A percentile compares a stretch with the other conserved stretches of the same genome.
Evolutionary conservation across 2,329 filamentous ascomycete species (phyloP).

Genomic region (Aspergillus sclerotialis): DNA sequence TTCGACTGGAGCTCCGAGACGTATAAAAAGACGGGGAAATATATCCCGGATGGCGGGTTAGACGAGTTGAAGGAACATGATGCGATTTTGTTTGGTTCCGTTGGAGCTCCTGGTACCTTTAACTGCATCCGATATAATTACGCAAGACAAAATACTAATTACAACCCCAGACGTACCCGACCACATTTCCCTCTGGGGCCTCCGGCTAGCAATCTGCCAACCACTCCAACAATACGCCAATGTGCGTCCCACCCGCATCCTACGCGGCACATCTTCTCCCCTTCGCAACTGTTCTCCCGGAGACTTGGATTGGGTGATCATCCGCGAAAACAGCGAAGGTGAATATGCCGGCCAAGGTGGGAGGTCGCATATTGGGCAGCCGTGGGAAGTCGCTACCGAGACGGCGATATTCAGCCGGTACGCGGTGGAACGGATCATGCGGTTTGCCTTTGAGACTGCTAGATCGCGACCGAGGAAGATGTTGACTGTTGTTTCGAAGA

Average conservation of each 20-base stretch:
- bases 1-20: slow-evolving; percentile 63
- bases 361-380: slow-evolving; percentile 50
- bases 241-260: slow-evolving; percentile 44
- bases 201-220: slow-evolving; percentile 50
- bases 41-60: slow-evolving; percentile 56
- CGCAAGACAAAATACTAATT: no score
- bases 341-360: slow-evolving; percentile 62
- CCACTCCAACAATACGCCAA: slow-evolving; percentile 53
- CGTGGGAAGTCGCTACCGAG: slow-evolving; percentile 58
- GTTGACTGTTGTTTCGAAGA: slow-evolving; percentile 59
- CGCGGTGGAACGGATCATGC: slow-evolving; percentile 52
- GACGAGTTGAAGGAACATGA: slow-evolving; percentile 53
- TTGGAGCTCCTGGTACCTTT: slow-evolving; percentile 56
- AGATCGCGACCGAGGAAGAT: slow-evolving; percentile 50
- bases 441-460: slow-evolving; percentile 58
- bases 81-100: slow-evolving; percentile 62
- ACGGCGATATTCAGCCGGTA: slow-evolving; percentile 58
- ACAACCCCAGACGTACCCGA: slow-evolving; percentile 57
- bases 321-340: slow-evolving; percentile 61
- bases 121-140: no score
- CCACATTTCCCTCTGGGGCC: slow-evolving; percentile 51
- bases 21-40: slow-evolving; percentile 59
- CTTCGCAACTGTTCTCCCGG: slow-evolving; percentile 48
- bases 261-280: slow-evolving; percentile 53
- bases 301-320: slow-evolving; percentile 60